Evolutionary conservation across 768 basidiomycete species (phyloP).

Genomic region (Dioszegia aurantiaca): DNA sequence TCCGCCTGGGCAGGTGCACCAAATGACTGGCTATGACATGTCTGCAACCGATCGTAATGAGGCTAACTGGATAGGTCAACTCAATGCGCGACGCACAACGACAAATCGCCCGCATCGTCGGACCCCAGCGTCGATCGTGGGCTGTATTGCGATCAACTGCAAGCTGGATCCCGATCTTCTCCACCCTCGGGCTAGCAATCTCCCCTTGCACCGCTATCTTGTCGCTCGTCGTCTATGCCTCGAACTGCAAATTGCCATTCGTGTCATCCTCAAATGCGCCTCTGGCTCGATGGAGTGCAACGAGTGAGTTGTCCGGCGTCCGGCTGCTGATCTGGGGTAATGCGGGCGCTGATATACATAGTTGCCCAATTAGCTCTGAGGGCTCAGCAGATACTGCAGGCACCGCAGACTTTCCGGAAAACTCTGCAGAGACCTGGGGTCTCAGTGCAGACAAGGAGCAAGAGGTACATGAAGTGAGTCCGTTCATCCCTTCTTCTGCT

Average conservation of each 20-base stretch:
- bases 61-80: not conserved
- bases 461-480: constrained; percentile 67
- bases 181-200: too few relatives aligned
- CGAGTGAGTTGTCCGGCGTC: too few relatives aligned
- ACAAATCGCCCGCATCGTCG: not conserved
- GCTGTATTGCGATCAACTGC: not conserved
- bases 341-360: constrained; percentile 33
- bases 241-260: too few relatives aligned
- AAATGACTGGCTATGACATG: too few relatives aligned
- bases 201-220: too few relatives aligned
- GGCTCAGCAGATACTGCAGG: constrained; percentile 57
- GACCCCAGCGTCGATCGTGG: not conserved
- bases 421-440: constrained; percentile 46
- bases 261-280: too few relatives aligned
- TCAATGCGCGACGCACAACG: not conserved
- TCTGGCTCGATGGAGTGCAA: not conserved
- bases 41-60: too few relatives aligned
- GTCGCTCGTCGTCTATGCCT: too few relatives aligned
- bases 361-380: constrained; percentile 66
- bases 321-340: too few relatives aligned
- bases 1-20: too few relatives aligned
- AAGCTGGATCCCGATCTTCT: constrained; percentile 8
- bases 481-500: too few relatives aligned
- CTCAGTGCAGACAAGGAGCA: constrained; percentile 55
- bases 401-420: constrained; percentile 55